Evolutionary conservation across 495 filamentous ascomycete genomes (phyloP), one percentile per base, ranked within the genome.

Genomic region (Bacidia rubella): DNA sequence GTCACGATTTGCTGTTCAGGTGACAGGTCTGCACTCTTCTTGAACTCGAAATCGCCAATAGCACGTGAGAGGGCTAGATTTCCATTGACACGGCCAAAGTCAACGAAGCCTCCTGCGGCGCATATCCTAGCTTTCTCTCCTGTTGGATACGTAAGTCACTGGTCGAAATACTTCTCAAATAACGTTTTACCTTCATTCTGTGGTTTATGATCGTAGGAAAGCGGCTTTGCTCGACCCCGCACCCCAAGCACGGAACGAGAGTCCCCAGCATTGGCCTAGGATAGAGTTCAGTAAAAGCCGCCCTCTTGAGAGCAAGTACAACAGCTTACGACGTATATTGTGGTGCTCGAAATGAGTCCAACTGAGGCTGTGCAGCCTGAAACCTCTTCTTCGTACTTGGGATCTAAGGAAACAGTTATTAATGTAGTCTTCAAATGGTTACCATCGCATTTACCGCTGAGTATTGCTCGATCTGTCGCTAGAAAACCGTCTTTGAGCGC

Each of bases 21-120:
- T 10, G 90, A 81, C 42, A 98, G 79, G 58, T 95, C 89, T 54
- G 90, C 85, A 67, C 90, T 95, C 76, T 96, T 97, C 79, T 98
- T 98, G 77, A 98, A 98, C 66, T 98, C 92, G 63, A 98, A 98
- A 70, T 98, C 92, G 57, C 92, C 92, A 62, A 98, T 96, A 57
- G 92, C 92, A 64, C 92, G 83, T 46, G 93, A 97, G 38, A 98
- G 75, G n/a, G 92, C 92, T 46, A 98, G 80, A 65, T 98, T 98
- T 60, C 92, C 92, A 65, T 98, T 98, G 57, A 98, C 92, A 63
- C 92, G 85, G 47, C 73, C 92, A 62, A 97, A 98, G 69, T 98
- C 92, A 59, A 98, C 92, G 63, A 98, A 98, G 43, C 92, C 92
- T 60, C 92, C 92, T 2, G 92, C 92, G 29, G 90, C 90, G 59